phyloP scores from a whole-genome alignment of 768 basidiomycete species.

The Cystofilobasidium macerans region DNA sequence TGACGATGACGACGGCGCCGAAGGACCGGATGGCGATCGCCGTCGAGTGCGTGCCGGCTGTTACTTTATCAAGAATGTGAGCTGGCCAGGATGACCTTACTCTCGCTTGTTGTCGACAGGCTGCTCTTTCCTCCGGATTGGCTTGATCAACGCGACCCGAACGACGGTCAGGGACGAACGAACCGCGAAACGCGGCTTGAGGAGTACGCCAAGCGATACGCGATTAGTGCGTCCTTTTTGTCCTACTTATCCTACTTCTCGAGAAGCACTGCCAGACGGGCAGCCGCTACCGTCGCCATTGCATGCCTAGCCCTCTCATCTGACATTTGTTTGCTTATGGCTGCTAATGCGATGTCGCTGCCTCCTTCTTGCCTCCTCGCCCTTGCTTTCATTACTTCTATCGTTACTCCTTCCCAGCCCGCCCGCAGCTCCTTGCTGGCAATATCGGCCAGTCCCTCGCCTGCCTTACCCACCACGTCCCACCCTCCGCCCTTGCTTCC shows the following conservation, averaged over 20 bases:
- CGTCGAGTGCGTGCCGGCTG: conserved; percentile 34
- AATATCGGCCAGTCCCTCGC: conserved; percentile 64
- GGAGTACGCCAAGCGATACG: conserved; percentile 32
- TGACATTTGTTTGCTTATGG: background rate
- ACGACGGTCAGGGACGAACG: conserved; percentile 50
- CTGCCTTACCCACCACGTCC: conserved; percentile 52
- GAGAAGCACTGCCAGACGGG: too few relatives aligned
- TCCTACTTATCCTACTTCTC: background rate
- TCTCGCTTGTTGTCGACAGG: conserved; percentile 34
- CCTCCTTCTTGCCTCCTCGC: background rate
- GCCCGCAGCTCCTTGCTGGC: conserved; percentile 52
- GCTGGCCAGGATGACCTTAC: too few relatives aligned
- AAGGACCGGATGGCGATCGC: conserved; percentile 46
- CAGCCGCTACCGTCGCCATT: too few relatives aligned
- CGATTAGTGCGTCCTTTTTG: background rate
- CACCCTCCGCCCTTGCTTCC: conserved; percentile 42
- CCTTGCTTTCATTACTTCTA: background rate
- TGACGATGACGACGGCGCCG: conserved; percentile 31
- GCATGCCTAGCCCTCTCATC: background rate
- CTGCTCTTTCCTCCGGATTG: conserved; percentile 51
- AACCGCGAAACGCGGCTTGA: conserved; percentile 53
- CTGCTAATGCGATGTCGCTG: background rate
- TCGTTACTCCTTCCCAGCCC: conserved; percentile 46
- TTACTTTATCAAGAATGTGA: too few relatives aligned
- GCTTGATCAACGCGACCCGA: conserved; percentile 48